Evolutionary conservation across 768 basidiomycete species (phyloP).

Genomic region (Coprinopsis sp.): DNA sequence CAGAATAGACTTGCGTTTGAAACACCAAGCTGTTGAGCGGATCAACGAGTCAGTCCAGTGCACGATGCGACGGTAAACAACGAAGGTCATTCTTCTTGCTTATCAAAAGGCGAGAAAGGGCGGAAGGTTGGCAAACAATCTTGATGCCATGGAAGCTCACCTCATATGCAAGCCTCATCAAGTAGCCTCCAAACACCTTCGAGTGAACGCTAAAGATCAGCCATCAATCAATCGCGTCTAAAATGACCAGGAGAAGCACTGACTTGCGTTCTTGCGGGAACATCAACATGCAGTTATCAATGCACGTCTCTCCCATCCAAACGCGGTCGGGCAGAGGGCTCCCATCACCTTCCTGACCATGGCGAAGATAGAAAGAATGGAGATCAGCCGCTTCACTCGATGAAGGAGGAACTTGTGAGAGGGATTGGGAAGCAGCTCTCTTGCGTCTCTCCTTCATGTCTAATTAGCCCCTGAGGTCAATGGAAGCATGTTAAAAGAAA

Average conservation of each 20-base stretch:
- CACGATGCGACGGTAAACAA: no score
- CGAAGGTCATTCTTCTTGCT: no score
- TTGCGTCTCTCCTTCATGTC: slow-evolving; percentile 60
- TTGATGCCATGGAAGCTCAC: no score
- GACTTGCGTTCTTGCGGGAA: slow-evolving; percentile 84
- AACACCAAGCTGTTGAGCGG: slow-evolving; percentile 54
- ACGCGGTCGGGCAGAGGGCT: slow-evolving; percentile 39
- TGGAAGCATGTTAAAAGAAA: background rate
- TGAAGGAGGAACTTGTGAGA: slow-evolving; percentile 70
- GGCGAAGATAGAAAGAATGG: slow-evolving; percentile 63
- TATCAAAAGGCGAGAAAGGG: no score
- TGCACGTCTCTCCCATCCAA: slow-evolving; percentile 69
- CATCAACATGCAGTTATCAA: slow-evolving; percentile 72
- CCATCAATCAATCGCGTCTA: slow-evolving; percentile 1
- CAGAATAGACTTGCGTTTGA: slow-evolving; percentile 70
- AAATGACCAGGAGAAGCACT: slow-evolving; percentile 20
- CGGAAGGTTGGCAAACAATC: no score
- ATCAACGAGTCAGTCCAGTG: background rate
- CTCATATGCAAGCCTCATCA: slow-evolving; percentile 69
- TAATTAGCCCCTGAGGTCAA: slow-evolving; percentile 21
- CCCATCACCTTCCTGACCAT: slow-evolving; percentile 36
- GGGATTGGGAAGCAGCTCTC: slow-evolving; percentile 48
- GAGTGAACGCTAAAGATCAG: slow-evolving; percentile 60
- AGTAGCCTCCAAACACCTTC: slow-evolving; percentile 75
- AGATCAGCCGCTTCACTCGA: slow-evolving; percentile 63